Base-by-base conservation (phyloP, 331 rosid genomes). In the Rhamnella rubrinervis region DNA sequence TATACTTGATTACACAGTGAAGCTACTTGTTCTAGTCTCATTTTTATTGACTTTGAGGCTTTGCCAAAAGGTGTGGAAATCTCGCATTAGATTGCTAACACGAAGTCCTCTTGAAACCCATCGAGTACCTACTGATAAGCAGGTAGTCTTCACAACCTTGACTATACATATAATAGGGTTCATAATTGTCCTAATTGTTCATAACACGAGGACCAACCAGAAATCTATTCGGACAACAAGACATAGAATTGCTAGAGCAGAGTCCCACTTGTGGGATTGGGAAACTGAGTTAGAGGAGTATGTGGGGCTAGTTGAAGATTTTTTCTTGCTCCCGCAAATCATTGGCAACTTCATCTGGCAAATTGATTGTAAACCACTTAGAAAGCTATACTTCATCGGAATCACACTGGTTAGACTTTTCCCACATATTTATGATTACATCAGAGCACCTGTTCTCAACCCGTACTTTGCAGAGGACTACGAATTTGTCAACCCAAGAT, bases 31-130 rank as follows among this genome's bases (percentile, higher is more conserved):
- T 65, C 82, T 93, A 81, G 75, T 81, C 52, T 76, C 97, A 4
- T 75, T 91, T 67, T 81, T 91, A 15, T 76, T 93, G 67, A 90
- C 97, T 49, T 76, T 93, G 55, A 82, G 97, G 75, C 90, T 93
- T 31, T 89, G 83, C 63, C 98, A 93, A 70, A 93, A 93, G 84
- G 97, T 87, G 57, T 93, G 96, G 97, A 93, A 87, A 78, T 84
- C 92, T 52, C 92, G 97, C 15, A 67, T 76, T 78, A 90, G 89
- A 78, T 81, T 88, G 76, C 86, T 82, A 16, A 72, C 80, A 0
- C 92, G 82, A 21, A 41, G 86, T 59, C 80, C 96, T 71, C 82
- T 63, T 28, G 92, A 85, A 67, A 92, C 85, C 26, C 79, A 17
- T 56, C 69, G 67, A 44, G 84, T 84, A 49, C 95, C 98, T 0